Evolutionary conservation across 2,329 filamentous ascomycete species (phyloP).

Genomic region (Aureobasidium subglaciale): DNA sequence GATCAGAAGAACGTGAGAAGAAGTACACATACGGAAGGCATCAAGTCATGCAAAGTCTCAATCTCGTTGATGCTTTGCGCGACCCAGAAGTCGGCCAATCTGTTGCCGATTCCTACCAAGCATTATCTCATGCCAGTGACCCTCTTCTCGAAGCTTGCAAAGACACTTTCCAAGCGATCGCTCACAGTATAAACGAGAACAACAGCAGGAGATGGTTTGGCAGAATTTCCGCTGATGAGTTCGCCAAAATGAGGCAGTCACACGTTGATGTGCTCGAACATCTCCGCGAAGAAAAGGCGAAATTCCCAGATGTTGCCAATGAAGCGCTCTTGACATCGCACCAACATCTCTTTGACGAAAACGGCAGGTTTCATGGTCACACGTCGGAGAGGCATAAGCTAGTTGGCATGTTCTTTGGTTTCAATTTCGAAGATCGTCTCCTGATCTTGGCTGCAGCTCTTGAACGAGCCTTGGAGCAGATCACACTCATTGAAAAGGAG

Average conservation of each 20-base stretch:
- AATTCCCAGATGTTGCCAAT: conserved; percentile 6
- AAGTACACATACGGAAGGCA: conserved; percentile 4
- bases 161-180: not conserved
- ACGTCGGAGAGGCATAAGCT: not conserved
- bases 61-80: not conserved
- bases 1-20: not conserved
- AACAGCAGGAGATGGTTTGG: conserved; percentile 15
- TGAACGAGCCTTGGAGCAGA: not conserved
- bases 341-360: conserved; percentile 7
- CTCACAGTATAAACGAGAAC: conserved; percentile 13
- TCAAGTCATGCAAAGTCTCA: conserved; percentile 14
- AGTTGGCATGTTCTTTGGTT: conserved; percentile 13
- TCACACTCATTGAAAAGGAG: conserved; percentile 1
- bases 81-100: conserved; percentile 4
- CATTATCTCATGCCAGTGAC: conserved; percentile 6
- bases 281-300: not conserved
- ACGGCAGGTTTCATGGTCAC: conserved; percentile 3
- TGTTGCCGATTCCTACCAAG: conserved; percentile 7
- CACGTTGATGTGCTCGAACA: conserved; percentile 5
- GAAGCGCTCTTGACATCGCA: conserved; percentile 11
- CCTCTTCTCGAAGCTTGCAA: conserved; percentile 5
- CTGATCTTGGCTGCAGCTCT: conserved; percentile 4
- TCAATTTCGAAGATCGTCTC: conserved; percentile 15
- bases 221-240: conserved; percentile 3
- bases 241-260: not conserved